phyloP scores from a whole-genome alignment of 371 early-diverging fungal genomes.

The Batrachochytrium dendrobatidis region DNA sequence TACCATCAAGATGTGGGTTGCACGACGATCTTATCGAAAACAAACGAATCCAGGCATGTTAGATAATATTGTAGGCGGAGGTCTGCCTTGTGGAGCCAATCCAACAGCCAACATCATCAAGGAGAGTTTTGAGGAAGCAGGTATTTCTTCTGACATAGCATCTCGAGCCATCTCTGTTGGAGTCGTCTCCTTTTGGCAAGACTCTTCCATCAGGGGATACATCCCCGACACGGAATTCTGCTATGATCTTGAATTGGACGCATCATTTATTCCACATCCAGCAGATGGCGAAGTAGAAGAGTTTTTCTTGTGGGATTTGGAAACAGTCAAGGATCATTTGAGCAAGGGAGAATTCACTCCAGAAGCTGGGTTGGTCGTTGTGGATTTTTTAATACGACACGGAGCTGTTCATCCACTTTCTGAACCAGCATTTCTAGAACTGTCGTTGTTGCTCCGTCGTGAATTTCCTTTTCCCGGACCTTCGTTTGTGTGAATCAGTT shows the following conservation, averaged over 20 bases:
- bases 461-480: constrained; percentile 62
- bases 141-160: constrained; percentile 54
- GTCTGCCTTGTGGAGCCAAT: constrained; percentile 60
- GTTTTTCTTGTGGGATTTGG: constrained; percentile 68
- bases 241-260: constrained; percentile 72
- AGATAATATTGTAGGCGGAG: constrained; percentile 77
- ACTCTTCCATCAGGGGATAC: constrained; percentile 63
- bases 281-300: constrained; percentile 86
- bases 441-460: constrained; percentile 55
- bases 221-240: constrained; percentile 52
- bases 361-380: constrained; percentile 69
- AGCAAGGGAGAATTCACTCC: constrained; percentile 72
- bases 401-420: constrained; percentile 64
- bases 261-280: constrained; percentile 57
- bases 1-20: constrained; percentile 83
- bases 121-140: constrained; percentile 89
- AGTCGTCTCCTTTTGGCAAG: constrained; percentile 64
- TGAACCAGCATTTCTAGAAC: constrained; percentile 69
- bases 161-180: constrained; percentile 45
- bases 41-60: constrained; percentile 80
- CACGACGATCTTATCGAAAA: constrained; percentile 65
- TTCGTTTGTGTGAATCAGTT: too few relatives aligned
- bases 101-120: constrained; percentile 65
- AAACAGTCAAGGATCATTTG: constrained; percentile 55
- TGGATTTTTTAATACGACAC: constrained; percentile 78